These are phyloP conservation scores for Umbelopsis ramanniana DNA, from an alignment of 192 early-diverging fungal species.

Conservation along the genomic window DNA sequence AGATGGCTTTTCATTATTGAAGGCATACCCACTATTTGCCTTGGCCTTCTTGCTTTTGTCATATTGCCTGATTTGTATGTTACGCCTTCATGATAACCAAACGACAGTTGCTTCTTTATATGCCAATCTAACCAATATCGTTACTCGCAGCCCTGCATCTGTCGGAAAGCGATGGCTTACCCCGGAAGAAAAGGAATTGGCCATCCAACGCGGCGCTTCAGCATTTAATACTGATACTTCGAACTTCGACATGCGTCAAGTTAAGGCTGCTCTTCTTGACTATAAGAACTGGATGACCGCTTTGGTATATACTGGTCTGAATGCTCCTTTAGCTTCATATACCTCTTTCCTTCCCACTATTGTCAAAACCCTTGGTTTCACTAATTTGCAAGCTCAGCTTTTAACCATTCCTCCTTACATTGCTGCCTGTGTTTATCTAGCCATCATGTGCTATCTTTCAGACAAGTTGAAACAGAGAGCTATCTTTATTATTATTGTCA, in stretches of 20 bases:
- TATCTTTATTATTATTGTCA: constrained; percentile 40
- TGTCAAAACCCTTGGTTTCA: constrained; percentile 52
- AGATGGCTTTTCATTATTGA: constrained; percentile 77
- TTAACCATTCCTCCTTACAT: constrained; percentile 49
- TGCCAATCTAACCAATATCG: no score
- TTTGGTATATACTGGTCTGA: constrained; percentile 45
- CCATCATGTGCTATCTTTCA: neutral
- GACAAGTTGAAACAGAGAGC: constrained; percentile 43
- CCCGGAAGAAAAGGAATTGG: constrained; percentile 41
- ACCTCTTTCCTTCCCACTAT: constrained; percentile 55
- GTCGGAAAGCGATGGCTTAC: constrained; percentile 35
- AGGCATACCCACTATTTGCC: constrained; percentile 61
- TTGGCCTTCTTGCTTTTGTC: constrained; percentile 59
- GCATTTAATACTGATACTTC: constrained; percentile 33
- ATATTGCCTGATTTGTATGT: constrained; percentile 54
- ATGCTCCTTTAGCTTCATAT: constrained; percentile 56
- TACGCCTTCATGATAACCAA: neutral
- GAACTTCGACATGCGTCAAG: constrained; percentile 34
- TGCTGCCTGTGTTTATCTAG: constrained; percentile 25
- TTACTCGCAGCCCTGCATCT: constrained; percentile 36
- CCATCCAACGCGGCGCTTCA: constrained; percentile 36
- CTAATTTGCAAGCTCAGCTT: constrained; percentile 44
- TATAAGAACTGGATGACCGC: constrained; percentile 35
- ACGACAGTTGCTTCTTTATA: no score
- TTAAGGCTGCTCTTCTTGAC: constrained; percentile 42